phyloP scores from a whole-genome alignment of 2,329 filamentous ascomycete genomes.

The Monosporascus sp. region DNA sequence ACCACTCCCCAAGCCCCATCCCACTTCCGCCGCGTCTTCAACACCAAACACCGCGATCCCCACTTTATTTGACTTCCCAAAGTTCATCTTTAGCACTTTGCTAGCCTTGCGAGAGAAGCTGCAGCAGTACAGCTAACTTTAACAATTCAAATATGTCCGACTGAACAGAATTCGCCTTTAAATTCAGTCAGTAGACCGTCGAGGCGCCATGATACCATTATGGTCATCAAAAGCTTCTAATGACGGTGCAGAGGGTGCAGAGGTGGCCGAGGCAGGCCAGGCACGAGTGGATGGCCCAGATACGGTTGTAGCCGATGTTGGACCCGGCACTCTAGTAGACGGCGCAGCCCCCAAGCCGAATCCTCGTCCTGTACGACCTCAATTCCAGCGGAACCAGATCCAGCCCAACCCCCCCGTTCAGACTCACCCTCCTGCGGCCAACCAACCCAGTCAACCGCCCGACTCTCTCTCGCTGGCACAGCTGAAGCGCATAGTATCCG shows the following conservation, averaged over 20 bases:
- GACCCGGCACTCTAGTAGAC: constrained; percentile 12
- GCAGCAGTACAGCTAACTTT: too few relatives aligned
- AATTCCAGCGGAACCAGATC: constrained; percentile 24
- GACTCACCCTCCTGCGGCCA: constrained; percentile 20
- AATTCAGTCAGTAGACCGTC: not conserved
- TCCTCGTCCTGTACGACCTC: constrained; percentile 19
- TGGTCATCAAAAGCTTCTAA: constrained; percentile 35
- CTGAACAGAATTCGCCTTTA: not conserved
- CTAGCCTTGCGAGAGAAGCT: too few relatives aligned
- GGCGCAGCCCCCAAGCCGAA: constrained; percentile 8
- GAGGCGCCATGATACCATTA: constrained; percentile 39
- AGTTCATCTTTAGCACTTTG: too few relatives aligned
- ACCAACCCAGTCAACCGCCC: constrained; percentile 36
- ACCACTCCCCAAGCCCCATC: too few relatives aligned
- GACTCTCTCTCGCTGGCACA: constrained; percentile 75
- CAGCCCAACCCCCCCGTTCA: constrained; percentile 24
- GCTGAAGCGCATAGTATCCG: constrained; percentile 66
- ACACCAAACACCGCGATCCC: too few relatives aligned
- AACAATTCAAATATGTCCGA: not conserved
- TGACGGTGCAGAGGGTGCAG: constrained; percentile 19
- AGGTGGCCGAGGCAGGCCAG: constrained; percentile 5
- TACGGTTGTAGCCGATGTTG: constrained; percentile 25
- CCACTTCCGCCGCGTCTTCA: too few relatives aligned
- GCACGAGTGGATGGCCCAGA: constrained; percentile 26
- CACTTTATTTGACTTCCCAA: too few relatives aligned